A percentile compares a stretch with the other conserved stretches of the same genome.
Conservation (phyloP, 2,329 filamentous ascomycete species). For the Microdochium trichocladiopsis region DNA sequence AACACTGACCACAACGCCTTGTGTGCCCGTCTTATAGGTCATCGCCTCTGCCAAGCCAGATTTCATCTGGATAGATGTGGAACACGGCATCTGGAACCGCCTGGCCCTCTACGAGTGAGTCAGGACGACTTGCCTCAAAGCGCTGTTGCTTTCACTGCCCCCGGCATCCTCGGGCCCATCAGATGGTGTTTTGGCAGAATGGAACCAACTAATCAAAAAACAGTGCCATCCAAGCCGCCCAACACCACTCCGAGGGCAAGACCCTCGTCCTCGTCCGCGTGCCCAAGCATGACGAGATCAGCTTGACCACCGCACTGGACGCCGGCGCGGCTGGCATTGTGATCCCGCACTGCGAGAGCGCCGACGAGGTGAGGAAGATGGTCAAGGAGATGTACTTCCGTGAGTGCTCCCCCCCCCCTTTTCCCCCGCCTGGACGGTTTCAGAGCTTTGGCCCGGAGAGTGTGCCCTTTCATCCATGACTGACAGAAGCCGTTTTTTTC, state of each 20-base stretch:
- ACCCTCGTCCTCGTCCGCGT: conserved; percentile 11
- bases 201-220: too few species aligned
- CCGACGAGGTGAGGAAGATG: conserved; percentile 10
- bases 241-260: conserved; percentile 15
- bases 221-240: conserved; percentile 10
- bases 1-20: too few species aligned
- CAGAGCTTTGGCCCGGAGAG: too few species aligned
- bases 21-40: conserved; percentile 2
- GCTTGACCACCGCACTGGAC: conserved; percentile 11
- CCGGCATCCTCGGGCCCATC: too few species aligned
- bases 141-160: too few species aligned
- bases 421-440: too few species aligned
- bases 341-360: conserved; percentile 12
- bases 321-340: conserved; percentile 12
- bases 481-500: neutral
- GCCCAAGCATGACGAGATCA: conserved; percentile 10
- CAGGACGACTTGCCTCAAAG: neutral
- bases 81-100: conserved; percentile 8
- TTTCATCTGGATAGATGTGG: conserved; percentile 12
- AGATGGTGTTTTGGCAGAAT: too few species aligned
- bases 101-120: conserved; percentile 8
- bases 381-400: conserved; percentile 12
- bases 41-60: conserved; percentile 8
- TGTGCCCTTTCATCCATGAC: too few species aligned
- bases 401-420: conserved; percentile 2